Evolutionary conservation across 352 stramenopile species (phyloP).

Genomic region (Pythium plurisporium): DNA sequence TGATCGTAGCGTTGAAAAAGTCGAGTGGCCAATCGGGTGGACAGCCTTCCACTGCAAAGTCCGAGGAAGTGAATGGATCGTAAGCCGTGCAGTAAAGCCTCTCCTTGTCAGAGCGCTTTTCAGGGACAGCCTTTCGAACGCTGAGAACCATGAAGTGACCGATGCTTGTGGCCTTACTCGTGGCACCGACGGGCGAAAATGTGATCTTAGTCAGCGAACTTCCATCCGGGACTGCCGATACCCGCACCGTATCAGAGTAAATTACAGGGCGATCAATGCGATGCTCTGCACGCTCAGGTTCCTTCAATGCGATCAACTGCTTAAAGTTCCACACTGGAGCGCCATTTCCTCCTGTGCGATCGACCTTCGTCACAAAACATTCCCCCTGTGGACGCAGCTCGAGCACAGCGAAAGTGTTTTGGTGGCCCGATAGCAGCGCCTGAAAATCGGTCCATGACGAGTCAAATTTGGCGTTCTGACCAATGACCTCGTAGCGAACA

Average conservation of each 20-base stretch:
- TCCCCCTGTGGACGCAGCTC: conserved; percentile 66
- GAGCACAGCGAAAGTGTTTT: conserved; percentile 61
- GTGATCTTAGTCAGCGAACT: conserved; percentile 36
- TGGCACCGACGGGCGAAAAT: conserved; percentile 35
- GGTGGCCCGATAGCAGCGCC: conserved; percentile 44
- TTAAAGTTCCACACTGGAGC: conserved; percentile 63
- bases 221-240: conserved; percentile 40
- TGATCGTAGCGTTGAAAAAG: conserved; percentile 53
- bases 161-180: background rate
- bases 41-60: conserved; percentile 70
- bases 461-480: conserved; percentile 36
- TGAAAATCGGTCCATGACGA: conserved; percentile 62
- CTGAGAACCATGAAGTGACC: conserved; percentile 72
- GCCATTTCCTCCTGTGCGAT: conserved; percentile 41
- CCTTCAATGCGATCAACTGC: conserved; percentile 38
- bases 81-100: conserved; percentile 81
- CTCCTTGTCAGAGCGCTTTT: conserved; percentile 16
- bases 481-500: conserved; percentile 65
- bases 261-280: conserved; percentile 66
- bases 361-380: conserved; percentile 44
- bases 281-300: conserved; percentile 41
- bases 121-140: conserved; percentile 47
- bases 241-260: conserved; percentile 72
- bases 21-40: conserved; percentile 53
- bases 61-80: conserved; percentile 69